Conservation (phyloP, 2,329 filamentous ascomycete species). For the Aaosphaeria arxii region DNA sequence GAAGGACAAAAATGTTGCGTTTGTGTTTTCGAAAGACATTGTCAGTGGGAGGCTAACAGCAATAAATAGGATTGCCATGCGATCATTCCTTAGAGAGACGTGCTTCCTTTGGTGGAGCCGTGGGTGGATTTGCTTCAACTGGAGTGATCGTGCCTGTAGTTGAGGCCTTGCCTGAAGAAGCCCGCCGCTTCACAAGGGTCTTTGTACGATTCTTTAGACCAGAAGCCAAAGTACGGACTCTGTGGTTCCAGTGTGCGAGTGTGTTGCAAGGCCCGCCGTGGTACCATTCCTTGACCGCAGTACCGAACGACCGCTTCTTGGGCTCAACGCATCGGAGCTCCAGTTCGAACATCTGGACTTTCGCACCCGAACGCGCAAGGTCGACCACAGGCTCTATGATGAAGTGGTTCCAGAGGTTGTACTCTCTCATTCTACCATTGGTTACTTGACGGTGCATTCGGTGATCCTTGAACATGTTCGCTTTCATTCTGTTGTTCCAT, state of each 20-base stretch:
- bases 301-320: slow-evolving; percentile 8
- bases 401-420: slow-evolving; percentile 18
- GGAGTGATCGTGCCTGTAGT: neutral
- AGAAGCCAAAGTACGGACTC: slow-evolving; percentile 21
- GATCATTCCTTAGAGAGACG: too few relatives aligned
- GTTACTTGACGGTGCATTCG: too few relatives aligned
- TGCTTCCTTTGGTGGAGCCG: too few relatives aligned
- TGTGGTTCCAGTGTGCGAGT: slow-evolving; percentile 10
- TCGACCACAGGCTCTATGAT: slow-evolving; percentile 25
- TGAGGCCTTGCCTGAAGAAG: neutral
- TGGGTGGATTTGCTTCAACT: neutral
- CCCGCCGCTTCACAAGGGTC: neutral
- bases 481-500: slow-evolving; percentile 22
- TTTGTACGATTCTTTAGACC: slow-evolving; percentile 9
- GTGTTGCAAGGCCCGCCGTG: neutral
- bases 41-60: too few relatives aligned
- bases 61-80: too few relatives aligned
- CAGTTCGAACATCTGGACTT: slow-evolving; percentile 17
- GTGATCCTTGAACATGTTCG: slow-evolving; percentile 6
- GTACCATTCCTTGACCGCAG: slow-evolving; percentile 10
- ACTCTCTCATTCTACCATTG: slow-evolving; percentile 13
- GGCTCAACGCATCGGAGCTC: slow-evolving; percentile 24
- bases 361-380: slow-evolving; percentile 20
- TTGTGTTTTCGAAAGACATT: too few relatives aligned
- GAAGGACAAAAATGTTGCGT: too few relatives aligned